Conservation (phyloP, 495 filamentous ascomycete species). For the Aspergillus bertholletiae region DNA sequence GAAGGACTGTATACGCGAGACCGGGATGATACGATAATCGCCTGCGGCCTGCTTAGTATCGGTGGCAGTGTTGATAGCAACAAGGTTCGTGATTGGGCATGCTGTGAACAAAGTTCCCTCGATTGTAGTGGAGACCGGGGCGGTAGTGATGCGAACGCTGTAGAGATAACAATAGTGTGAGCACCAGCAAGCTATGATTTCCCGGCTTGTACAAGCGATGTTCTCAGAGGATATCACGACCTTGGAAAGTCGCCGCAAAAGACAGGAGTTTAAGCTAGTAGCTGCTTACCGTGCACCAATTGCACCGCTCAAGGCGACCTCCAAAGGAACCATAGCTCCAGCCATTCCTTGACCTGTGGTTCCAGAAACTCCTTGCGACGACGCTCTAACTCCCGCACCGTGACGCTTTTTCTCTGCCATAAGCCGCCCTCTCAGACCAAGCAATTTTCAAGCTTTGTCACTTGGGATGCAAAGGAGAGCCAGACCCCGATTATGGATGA, state of each 20-base stretch:
- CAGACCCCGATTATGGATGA: neutral
- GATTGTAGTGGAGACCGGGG: constrained; percentile 46
- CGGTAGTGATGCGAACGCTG: constrained; percentile 61
- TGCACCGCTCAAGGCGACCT: constrained; percentile 45
- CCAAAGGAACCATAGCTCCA: constrained; percentile 40
- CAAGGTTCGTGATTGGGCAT: constrained; percentile 61
- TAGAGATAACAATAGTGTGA: constrained; percentile 4
- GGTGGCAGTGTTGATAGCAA: constrained; percentile 54
- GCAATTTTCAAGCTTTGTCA: neutral
- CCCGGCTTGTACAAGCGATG: neutral
- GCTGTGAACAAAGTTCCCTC: constrained; percentile 68
- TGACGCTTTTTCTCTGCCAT: constrained; percentile 50
- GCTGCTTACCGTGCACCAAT: constrained; percentile 49
- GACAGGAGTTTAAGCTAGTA: neutral
- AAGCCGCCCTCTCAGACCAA: constrained; percentile 8
- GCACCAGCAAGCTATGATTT: neutral
- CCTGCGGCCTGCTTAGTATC: constrained; percentile 41
- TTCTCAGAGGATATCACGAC: neutral
- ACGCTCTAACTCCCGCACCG: constrained; percentile 36
- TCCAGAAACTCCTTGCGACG: constrained; percentile 25
- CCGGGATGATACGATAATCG: constrained; percentile 62
- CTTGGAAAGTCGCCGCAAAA: neutral
- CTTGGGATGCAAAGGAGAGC: neutral
- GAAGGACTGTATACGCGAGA: constrained; percentile 61
- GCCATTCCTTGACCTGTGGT: constrained; percentile 33